Evolutionary conservation across 257 asterid species (phyloP), one percentile per base, ranked within the genome.

Genomic region (Solanum corneliomulleri): DNA sequence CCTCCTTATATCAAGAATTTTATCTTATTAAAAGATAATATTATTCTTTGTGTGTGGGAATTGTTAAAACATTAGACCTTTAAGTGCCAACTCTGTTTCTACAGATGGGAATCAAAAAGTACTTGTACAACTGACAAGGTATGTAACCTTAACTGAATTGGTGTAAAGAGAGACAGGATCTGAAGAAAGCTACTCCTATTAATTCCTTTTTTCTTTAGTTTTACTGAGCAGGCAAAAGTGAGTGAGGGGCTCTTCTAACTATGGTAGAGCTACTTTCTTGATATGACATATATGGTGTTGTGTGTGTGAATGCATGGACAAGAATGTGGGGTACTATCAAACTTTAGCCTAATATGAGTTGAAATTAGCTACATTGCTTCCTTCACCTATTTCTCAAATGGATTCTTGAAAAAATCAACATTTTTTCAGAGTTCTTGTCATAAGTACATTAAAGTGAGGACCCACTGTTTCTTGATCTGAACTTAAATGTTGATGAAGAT

Each of bases 261-360:
- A 7, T 81, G 29, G 20, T 81, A 18, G 69, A 81, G 31, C 45
- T 81, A 20, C 42, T 49, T 81, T 80, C 85, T 80, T 49, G 45
- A 49, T 33, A 29, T 18, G 85, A 29, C 69, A 49, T 49, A 29
- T 81, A 37, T 37, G 7, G 42, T 84, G 87, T 49, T 42, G 25
- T 60, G 9, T 77, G 86, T 88, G 85, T 88, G 88, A 86, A 85
- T 89, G 83, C 88, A 84, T 82, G 86, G 91, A 87, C 90, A 88
- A 76, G 76, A 86, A 84, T 64, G 94, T 92, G 94, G 94, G 95
- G 92, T 82, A 88, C 88, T 37, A 78, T 41, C 89, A 86, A 88
- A 89, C 64, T 56, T 71, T 45, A 42, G 87, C 42, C 60, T 39
- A 84, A 37, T 33, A 85, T 90, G 93, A 92, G 91, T 90, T 91